phyloP scores from a whole-genome alignment of 176 grass and related monocot genomes.

The Tillandsia fasciculata region DNA sequence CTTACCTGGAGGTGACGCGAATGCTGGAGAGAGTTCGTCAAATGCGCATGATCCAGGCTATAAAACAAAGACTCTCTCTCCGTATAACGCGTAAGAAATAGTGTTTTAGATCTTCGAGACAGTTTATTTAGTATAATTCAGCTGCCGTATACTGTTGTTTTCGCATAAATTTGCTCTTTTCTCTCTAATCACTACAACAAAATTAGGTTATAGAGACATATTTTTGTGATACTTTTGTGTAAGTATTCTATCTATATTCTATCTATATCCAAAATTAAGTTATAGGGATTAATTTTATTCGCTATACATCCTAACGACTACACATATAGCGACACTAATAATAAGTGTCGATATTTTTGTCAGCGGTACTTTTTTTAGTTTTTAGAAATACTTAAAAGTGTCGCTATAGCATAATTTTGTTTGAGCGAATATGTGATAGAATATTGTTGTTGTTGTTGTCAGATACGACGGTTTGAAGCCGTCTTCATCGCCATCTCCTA shows the following conservation, averaged over 20 bases:
- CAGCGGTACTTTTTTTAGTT: neutral
- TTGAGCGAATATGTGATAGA: neutral
- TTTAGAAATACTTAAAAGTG: too few species aligned
- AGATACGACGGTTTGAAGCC: conserved; percentile 42
- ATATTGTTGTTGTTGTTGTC: neutral
- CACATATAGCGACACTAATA: too few species aligned
- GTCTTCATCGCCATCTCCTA: conserved; percentile 33
- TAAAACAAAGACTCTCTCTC: conserved; percentile 23
- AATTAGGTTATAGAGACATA: too few species aligned
- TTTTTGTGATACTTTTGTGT: too few species aligned
- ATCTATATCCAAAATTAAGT: too few species aligned
- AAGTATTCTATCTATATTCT: too few species aligned
- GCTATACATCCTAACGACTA: too few species aligned
- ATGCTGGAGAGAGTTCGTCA: neutral
- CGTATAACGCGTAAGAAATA: conserved; percentile 17
- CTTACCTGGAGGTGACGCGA: neutral
- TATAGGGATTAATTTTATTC: too few species aligned
- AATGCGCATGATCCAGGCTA: conserved; percentile 1
- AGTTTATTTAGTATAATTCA: too few species aligned
- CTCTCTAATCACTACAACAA: neutral
- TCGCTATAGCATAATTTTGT: neutral
- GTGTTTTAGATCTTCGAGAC: neutral
- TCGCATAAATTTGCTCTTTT: neutral
- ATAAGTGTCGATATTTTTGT: too few species aligned
- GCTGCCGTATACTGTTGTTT: neutral